These are phyloP conservation scores for Pichia rugopelliculosa DNA, from an alignment of 805 yeast species.

Conservation along the genomic window DNA sequence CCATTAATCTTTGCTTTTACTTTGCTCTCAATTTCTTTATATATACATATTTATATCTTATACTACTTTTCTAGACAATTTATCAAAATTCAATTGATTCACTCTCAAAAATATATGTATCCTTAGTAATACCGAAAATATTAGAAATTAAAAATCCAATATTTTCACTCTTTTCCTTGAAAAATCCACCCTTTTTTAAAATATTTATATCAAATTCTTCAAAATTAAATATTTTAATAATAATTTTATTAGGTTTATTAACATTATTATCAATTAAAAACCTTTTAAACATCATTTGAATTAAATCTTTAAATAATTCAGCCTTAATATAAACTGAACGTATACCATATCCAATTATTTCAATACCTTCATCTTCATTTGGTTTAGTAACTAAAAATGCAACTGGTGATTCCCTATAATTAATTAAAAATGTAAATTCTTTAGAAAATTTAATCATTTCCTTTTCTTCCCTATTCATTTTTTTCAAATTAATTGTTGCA, in stretches of 20 bases:
- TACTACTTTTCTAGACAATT: neutral
- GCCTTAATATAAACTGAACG: constrained; percentile 61
- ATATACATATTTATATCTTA: no score
- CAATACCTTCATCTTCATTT: constrained; percentile 26
- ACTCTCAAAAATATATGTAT: constrained; percentile 16
- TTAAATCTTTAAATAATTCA: constrained; percentile 55
- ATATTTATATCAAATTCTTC: constrained; percentile 35
- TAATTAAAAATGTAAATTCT: constrained; percentile 45
- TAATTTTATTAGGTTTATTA: constrained; percentile 18
- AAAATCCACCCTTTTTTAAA: constrained; percentile 38
- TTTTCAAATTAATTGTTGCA: constrained; percentile 15
- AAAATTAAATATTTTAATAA: constrained; percentile 45
- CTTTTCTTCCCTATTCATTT: constrained; percentile 16
- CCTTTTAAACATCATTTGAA: constrained; percentile 21
- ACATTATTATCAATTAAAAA: constrained; percentile 20
- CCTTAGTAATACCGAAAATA: constrained; percentile 17
- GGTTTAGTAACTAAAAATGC: constrained; percentile 47
- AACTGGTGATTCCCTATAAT: constrained; percentile 66
- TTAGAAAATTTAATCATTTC: constrained; percentile 22
- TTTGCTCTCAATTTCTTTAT: no score
- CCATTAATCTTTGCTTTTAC: constrained; percentile 6
- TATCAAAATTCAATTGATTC: constrained; percentile 11
- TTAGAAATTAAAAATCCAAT: constrained; percentile 10
- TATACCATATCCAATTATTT: constrained; percentile 52
- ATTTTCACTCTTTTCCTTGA: constrained; percentile 12